Percentiles rank a stretch among this genome's conserved stretches.
Conservation (phyloP, 176 grass and related monocot species). For the Alopecurus myosuroides region DNA sequence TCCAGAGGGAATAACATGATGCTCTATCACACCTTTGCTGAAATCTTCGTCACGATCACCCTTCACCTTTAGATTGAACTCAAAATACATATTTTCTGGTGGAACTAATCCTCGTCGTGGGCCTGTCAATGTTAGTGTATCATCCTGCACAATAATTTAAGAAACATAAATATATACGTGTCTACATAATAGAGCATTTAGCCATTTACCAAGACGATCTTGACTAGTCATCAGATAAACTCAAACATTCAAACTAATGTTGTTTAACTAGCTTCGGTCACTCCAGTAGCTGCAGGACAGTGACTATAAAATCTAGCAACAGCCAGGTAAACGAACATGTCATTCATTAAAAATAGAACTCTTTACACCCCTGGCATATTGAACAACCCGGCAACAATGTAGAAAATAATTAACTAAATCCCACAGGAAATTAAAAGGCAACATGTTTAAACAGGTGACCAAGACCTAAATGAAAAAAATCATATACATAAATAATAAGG, state of each 20-base stretch:
- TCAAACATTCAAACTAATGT: neutral
- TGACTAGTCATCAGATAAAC: neutral
- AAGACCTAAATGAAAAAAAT: neutral
- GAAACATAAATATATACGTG: too few species aligned
- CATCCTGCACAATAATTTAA: neutral
- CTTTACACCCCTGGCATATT: neutral
- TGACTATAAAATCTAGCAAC: too few species aligned
- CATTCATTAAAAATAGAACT: neutral
- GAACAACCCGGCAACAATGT: neutral
- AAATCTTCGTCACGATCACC: neutral
- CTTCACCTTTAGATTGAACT: neutral
- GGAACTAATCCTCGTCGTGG: slow-evolving; percentile 1
- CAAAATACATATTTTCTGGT: neutral
- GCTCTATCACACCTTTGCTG: neutral
- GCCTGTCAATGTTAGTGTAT: neutral
- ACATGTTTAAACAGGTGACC: neutral
- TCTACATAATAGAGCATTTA: too few species aligned
- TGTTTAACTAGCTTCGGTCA: neutral
- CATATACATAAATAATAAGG: neutral
- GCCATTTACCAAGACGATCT: too few species aligned
- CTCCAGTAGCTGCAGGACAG: too few species aligned
- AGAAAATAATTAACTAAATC: neutral
- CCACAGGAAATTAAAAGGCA: neutral
- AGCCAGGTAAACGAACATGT: neutral
- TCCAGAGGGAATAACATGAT: neutral